Base-by-base conservation (phyloP, 2,329 filamentous ascomycete genomes). In the Metarhizium album region DNA sequence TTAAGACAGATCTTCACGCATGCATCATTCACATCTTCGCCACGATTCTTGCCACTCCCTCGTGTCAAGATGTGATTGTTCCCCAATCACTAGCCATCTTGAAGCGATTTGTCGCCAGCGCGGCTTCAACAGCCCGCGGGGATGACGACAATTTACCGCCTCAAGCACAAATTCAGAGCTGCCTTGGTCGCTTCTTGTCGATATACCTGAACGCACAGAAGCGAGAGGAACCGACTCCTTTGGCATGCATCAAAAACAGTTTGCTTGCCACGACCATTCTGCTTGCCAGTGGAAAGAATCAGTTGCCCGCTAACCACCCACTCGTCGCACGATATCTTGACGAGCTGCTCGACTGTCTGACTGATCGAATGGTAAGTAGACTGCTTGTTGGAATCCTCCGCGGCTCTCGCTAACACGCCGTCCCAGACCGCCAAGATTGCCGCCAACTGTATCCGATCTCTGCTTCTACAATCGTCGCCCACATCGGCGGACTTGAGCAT, bases 11-110 rank as follows among this genome's bases (percentile, higher is more conserved):
- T 65, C 76, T 98, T 6, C 90, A 97, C 63, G 91, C 93, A 38
- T 97, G 91, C 62, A 95, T 97, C 58, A 80, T 98, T 47, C 90
- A 98, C 70, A 95, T 97, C 50, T 96, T 97, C 63, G 86, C 88
- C 49, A 95, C 90, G 0, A 93, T 95, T 52, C 78, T 98, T 13
- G 86, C 87, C 14, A 96, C 90, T 1, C 85, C 87, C 0, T 62
- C 56, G 45, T 97, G 91, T 62, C 94, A 98, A 68, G 81, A 87
- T 24, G 78, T 88, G 37, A 88, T 97, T 31, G 84, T 97, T 1
- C 91, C 93, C 0, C 87, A 94, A 67, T 84, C 90, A 2, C 76
- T 98, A 16, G 88, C 93, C 0, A 94, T 90, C 40, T 83, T 98
- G 65, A 91, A 94, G 66, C 83, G 90, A 29, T 98, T 98, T 66